Evolutionary conservation across 2,329 filamentous ascomycete species (phyloP).

Genomic region (Penicillium concentricum): DNA sequence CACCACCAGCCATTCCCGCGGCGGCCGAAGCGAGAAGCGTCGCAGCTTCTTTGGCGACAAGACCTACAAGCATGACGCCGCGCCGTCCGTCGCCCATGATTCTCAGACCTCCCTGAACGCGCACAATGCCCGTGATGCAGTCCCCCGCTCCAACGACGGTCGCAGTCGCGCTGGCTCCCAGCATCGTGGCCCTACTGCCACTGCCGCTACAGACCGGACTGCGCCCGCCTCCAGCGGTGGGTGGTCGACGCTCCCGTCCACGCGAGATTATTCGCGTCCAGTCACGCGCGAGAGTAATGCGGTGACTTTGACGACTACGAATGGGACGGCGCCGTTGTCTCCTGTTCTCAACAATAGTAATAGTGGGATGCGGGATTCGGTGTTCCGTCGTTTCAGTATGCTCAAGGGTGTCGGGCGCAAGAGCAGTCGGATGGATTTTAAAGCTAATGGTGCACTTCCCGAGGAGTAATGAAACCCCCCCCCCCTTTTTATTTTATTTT

Average conservation of each 20-base stretch:
- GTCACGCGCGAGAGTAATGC: constrained; percentile 32
- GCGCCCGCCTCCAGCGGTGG: constrained; percentile 28
- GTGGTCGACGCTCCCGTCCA: constrained; percentile 36
- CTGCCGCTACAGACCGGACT: constrained; percentile 17
- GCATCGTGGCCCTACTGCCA: constrained; percentile 22
- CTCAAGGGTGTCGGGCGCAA: constrained; percentile 70
- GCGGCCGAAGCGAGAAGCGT: constrained; percentile 38
- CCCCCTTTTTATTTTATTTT: constrained; percentile 1
- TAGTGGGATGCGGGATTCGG: constrained; percentile 54
- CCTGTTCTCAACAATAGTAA: constrained; percentile 36
- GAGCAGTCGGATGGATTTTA: constrained; percentile 55
- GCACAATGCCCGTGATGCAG: constrained; percentile 28
- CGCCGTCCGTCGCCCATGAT: constrained; percentile 33
- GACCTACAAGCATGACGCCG: constrained; percentile 33
- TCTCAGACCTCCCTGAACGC: constrained; percentile 20
- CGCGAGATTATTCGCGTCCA: constrained; percentile 36
- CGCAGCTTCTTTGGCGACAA: constrained; percentile 42
- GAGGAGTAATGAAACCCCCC: constrained; percentile 34
- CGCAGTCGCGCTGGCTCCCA: constrained; percentile 32
- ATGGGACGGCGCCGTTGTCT: constrained; percentile 20
- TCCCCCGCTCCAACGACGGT: constrained; percentile 28
- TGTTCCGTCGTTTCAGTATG: constrained; percentile 76
- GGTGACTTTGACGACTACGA: constrained; percentile 9
- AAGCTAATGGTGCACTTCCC: constrained; percentile 31
- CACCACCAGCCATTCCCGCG: constrained; percentile 35